These are phyloP conservation scores for Tricholoma sp. DNA, from an alignment of 768 basidiomycete species.

Conservation along the genomic window DNA sequence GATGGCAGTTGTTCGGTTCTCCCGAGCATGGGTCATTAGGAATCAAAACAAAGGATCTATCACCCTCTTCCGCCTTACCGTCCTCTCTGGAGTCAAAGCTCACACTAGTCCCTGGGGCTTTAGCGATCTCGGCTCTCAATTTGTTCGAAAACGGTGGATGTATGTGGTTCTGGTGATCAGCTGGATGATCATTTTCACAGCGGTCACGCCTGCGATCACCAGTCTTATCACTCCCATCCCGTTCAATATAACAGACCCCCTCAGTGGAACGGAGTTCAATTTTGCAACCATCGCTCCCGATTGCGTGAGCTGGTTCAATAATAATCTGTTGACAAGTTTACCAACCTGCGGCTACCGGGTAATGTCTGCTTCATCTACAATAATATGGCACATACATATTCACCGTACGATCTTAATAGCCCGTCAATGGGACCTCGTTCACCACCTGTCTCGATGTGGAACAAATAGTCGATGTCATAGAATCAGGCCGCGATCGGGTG, in stretches of 20 bases:
- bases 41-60: not conserved
- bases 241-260: constrained; percentile 4
- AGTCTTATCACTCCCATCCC: constrained; percentile 1
- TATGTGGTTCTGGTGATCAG: not conserved
- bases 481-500: constrained; percentile 17
- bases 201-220: not conserved
- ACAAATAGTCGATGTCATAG: constrained; percentile 18
- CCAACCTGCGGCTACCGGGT: not conserved
- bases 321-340: too few species aligned
- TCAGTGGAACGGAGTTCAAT: constrained; percentile 15
- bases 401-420: not conserved
- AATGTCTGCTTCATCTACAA: not conserved
- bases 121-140: not conserved
- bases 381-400: not conserved
- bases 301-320: constrained; percentile 12
- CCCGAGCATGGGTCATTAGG: not conserved
- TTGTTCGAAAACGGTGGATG: not conserved
- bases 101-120: not conserved
- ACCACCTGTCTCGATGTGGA: constrained; percentile 18
- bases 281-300: constrained; percentile 12
- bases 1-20: not conserved
- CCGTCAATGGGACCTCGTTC: constrained; percentile 1
- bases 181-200: not conserved
- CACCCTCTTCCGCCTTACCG: not conserved
- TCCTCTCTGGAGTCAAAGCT: not conserved